phyloP scores from a whole-genome alignment of 2,329 filamentous ascomycete species.

The Aspergillus novofumigatus region DNA sequence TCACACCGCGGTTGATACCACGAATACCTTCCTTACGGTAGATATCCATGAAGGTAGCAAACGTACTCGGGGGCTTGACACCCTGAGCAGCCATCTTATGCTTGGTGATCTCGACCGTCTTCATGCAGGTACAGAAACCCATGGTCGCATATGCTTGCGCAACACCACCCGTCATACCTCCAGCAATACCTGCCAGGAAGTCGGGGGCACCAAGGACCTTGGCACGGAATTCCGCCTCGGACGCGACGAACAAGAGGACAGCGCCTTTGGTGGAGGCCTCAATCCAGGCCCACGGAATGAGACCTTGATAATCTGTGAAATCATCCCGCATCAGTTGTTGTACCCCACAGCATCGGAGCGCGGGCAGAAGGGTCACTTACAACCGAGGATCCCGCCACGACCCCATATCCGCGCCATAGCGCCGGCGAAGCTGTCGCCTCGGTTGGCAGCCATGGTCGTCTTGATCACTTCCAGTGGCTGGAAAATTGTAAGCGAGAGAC shows the following conservation, averaged over 20 bases:
- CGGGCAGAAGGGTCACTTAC: slow-evolving; percentile 53
- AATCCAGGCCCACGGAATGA: slow-evolving; percentile 99
- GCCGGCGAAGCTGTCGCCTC: slow-evolving; percentile 76
- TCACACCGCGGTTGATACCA: slow-evolving; percentile 98
- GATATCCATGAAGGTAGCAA: slow-evolving; percentile 94
- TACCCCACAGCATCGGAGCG: slow-evolving; percentile 12
- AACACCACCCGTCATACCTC: slow-evolving; percentile 90
- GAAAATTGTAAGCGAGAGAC: slow-evolving; percentile 50
- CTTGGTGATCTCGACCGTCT: slow-evolving; percentile 99
- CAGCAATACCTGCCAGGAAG: slow-evolving; percentile 82
- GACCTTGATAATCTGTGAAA: slow-evolving; percentile 86
- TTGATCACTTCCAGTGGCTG: slow-evolving; percentile 97
- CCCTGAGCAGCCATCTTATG: slow-evolving; percentile 85
- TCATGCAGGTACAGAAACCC: slow-evolving; percentile 99
- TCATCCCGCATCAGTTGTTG: slow-evolving; percentile 12
- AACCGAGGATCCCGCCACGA: slow-evolving; percentile 88
- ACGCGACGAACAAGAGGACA: slow-evolving; percentile 97
- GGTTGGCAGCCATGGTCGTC: slow-evolving; percentile 99
- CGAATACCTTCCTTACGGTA: slow-evolving; percentile 89
- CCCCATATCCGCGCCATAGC: slow-evolving; percentile 86
- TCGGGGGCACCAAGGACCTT: slow-evolving; percentile 76
- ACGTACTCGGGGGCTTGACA: slow-evolving; percentile 82
- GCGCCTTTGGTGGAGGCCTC: slow-evolving; percentile 99
- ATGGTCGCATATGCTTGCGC: slow-evolving; percentile 99
- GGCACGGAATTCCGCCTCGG: slow-evolving; percentile 95